Evolutionary conservation across 805 yeast species (phyloP), one percentile per base, ranked within the genome.

Genomic region (Starmera caribaea): DNA sequence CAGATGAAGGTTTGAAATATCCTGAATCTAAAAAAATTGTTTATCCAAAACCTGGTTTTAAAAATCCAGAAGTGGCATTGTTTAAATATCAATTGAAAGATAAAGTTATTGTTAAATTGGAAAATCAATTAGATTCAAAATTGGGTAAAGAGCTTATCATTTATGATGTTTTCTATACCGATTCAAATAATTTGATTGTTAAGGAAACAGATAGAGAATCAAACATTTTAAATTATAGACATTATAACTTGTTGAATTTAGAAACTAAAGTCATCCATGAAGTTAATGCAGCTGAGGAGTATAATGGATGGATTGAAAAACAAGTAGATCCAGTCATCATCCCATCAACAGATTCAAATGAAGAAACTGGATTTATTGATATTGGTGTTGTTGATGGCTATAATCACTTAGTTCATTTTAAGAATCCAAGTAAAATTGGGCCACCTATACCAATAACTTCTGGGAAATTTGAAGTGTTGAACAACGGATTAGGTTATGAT

Each of bases 381-480:
- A 70, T 86, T 4, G 61, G 79, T n/a, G 80, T 74, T 8, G 65
- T 74, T 21, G 68, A 74, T 39, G 85, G 84, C 0, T 77, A 57
- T 48, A 68, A 69, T 38, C 98, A 92, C 58, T 65, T 92, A 44
- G 97, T 86, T 0, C 88, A 80, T 59, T 92, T 81, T 54, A 65
- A 83, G 2, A 85, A 90, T 7, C 26, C 26, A 21, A 73, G 83
- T 1, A 65, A 71, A 14, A 52, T 79, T 2, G 43, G 73, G 0
- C 55, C 58, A 12, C 86, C 86, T 4, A 50, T 47, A 3, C 58
- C 78, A 16, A 69, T 95, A 35, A 84, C 92, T 1, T 45, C 62
- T 3, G 98, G 98, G 6, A 59, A 73, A 2, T 92, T 96, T 95
- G 98, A 92, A 59, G 95, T 92, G 9, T 79, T 73, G 17, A 73